Percentiles rank a stretch among this genome's conserved stretches.
Conservation (phyloP, 139 green algal species). For the Desmodesmus armatus region DNA sequence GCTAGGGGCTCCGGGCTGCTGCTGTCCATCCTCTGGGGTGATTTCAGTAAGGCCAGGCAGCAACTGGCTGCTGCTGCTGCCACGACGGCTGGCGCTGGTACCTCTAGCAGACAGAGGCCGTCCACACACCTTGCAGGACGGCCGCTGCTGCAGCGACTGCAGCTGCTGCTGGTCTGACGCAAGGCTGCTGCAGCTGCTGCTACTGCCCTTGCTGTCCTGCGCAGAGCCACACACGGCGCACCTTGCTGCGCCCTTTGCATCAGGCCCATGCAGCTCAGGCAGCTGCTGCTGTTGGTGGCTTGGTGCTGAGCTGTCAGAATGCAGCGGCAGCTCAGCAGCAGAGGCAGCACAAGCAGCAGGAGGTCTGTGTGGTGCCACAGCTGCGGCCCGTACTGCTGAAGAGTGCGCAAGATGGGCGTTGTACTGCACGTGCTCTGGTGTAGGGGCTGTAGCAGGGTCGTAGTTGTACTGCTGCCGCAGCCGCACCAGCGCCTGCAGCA, state of each 20-base stretch:
- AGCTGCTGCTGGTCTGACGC: not conserved
- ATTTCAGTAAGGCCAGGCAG: conserved; percentile 4
- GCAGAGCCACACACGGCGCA: no score
- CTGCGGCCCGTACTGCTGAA: conserved; percentile 27
- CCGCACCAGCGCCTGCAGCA: conserved; percentile 11
- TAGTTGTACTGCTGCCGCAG: conserved; percentile 24
- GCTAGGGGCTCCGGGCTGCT: no score
- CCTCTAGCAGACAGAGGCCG: no score
- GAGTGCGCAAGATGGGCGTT: not conserved
- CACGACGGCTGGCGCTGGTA: not conserved
- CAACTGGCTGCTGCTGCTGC: not conserved
- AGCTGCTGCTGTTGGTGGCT: no score
- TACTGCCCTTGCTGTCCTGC: not conserved
- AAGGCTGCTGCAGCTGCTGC: conserved; percentile 9
- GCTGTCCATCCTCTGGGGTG: not conserved
- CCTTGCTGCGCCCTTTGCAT: no score
- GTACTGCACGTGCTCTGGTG: conserved; percentile 22
- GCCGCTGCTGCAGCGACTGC: conserved; percentile 10
- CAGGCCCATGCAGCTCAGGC: no score
- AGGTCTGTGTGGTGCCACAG: conserved; percentile 24
- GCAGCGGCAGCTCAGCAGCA: not conserved
- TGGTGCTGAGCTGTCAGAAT: not conserved
- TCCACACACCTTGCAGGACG: not conserved
- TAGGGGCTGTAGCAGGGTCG: not conserved
- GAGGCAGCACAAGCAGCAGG: conserved; percentile 42